A percentile compares a stretch with the other conserved stretches of the same genome.
phyloP scores from a whole-genome alignment of 805 yeast genomes.

The Blastobotrys chiropterorum region DNA sequence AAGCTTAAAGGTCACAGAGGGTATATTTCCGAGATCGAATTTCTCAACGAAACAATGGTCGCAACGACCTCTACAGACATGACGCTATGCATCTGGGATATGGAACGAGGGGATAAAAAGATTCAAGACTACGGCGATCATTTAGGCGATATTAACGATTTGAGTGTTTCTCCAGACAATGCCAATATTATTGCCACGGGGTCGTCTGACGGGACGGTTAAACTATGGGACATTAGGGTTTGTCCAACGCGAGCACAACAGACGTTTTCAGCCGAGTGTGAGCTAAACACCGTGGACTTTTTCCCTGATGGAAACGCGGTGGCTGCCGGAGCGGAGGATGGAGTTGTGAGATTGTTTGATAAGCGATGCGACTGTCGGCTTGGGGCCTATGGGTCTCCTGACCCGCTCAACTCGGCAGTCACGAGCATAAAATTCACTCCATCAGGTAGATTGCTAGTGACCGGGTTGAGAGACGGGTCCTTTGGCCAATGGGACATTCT shows the following conservation, averaged over 20 bases:
- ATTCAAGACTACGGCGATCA: conserved; percentile 33
- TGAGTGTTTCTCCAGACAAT: conserved; percentile 59
- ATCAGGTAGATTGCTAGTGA: conserved; percentile 68
- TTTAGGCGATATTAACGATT: conserved; percentile 43
- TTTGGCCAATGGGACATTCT: conserved; percentile 75
- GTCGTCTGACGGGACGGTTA: conserved; percentile 62
- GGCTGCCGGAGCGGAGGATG: conserved; percentile 75
- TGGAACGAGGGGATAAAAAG: conserved; percentile 46
- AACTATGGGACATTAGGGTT: conserved; percentile 72
- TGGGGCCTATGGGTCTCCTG: conserved; percentile 35
- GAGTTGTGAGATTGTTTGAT: conserved; percentile 63
- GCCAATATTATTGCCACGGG: conserved; percentile 60
- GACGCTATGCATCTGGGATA: conserved; percentile 77
- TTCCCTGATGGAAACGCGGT: conserved; percentile 69
- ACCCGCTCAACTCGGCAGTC: conserved; percentile 36
- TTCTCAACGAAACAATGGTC: conserved; percentile 49
- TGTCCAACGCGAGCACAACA: conserved; percentile 31
- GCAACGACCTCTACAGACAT: conserved; percentile 78
- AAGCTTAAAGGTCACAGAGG: conserved; percentile 77
- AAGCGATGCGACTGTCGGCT: conserved; percentile 69
- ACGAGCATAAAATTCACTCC: conserved; percentile 64
- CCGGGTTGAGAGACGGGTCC: conserved; percentile 69
- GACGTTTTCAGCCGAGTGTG: conserved; percentile 50
- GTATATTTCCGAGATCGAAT: conserved; percentile 70
- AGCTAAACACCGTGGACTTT: conserved; percentile 55